phyloP scores from a whole-genome alignment of 1,139 yeast species.

The Kurtzmaniella quercitrusa region DNA sequence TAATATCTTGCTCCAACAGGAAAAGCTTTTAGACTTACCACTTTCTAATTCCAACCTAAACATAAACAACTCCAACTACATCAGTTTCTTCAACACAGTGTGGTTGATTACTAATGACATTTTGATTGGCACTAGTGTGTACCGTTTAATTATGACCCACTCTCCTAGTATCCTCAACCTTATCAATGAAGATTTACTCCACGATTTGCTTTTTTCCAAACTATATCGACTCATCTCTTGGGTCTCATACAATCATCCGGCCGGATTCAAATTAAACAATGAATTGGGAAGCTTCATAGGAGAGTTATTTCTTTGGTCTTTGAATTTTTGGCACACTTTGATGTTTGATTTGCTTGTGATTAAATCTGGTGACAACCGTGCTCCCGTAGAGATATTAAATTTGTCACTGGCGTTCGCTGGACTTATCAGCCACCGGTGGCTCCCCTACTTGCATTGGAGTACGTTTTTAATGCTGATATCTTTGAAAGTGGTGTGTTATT shows the following conservation, averaged over 20 bases:
- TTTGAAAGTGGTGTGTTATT: conserved; percentile 22
- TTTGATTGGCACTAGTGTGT: conserved; percentile 63
- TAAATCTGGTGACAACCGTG: conserved; percentile 1
- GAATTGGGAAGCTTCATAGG: conserved; percentile 86
- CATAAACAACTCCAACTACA: conserved; percentile 66
- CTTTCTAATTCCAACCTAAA: conserved; percentile 35
- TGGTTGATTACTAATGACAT: conserved; percentile 88
- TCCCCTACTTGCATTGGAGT: conserved; percentile 1
- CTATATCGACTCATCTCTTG: conserved; percentile 54
- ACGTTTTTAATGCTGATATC: conserved; percentile 8
- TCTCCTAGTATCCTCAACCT: conserved; percentile 26
- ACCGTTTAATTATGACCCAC: conserved; percentile 47
- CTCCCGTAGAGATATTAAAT: not conserved
- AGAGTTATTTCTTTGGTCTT: conserved; percentile 81
- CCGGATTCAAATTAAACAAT: conserved; percentile 86
- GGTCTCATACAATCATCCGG: conserved; percentile 82
- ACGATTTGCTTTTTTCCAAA: conserved; percentile 24
- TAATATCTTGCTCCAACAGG: conserved; percentile 23
- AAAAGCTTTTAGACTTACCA: conserved; percentile 30
- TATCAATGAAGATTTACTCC: conserved; percentile 34
- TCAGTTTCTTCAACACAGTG: conserved; percentile 78
- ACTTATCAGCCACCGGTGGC: not conserved
- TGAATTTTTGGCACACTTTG: conserved; percentile 57
- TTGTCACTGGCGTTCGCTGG: not conserved
- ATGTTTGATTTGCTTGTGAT: conserved; percentile 9